A percentile compares a stretch with the other conserved stretches of the same genome.
Conservation (phyloP, 805 yeast genomes). For the Priceomyces castillae region DNA sequence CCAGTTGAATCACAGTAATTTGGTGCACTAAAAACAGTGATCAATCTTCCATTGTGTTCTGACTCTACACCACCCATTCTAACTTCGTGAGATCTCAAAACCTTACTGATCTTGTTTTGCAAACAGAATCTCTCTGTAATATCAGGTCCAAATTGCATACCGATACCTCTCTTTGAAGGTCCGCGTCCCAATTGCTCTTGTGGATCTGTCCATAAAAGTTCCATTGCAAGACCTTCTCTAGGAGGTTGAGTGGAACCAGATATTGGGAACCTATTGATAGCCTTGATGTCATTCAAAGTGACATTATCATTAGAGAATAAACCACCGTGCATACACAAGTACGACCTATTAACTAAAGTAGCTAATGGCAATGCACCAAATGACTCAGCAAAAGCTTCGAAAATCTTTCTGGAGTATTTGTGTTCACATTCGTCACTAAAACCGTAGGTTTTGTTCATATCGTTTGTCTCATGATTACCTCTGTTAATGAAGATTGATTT, state of each 20-base stretch:
- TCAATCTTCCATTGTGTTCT: conserved; percentile 82
- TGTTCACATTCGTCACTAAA: conserved; percentile 93
- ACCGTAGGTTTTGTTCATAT: conserved; percentile 95
- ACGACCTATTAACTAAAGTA: conserved; percentile 71
- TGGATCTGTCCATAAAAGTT: conserved; percentile 96
- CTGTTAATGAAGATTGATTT: conserved; percentile 70
- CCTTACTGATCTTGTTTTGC: conserved; percentile 66
- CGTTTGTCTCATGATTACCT: conserved; percentile 96
- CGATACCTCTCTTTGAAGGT: conserved; percentile 91
- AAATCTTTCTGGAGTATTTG: conserved; percentile 79
- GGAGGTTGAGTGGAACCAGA: conserved; percentile 72
- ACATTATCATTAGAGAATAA: conserved; percentile 75
- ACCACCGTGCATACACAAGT: conserved; percentile 94
- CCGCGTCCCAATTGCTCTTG: conserved; percentile 74
- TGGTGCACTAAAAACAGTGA: conserved; percentile 98
- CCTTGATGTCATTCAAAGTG: conserved; percentile 69
- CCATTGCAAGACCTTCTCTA: conserved; percentile 91
- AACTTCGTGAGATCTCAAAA: conserved; percentile 94
- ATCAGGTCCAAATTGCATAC: conserved; percentile 96
- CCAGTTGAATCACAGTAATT: conserved; percentile 94
- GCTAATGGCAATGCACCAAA: conserved; percentile 87
- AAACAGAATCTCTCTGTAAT: conserved; percentile 78
- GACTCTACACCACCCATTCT: conserved; percentile 85
- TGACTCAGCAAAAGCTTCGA: conserved; percentile 79
- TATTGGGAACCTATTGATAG: conserved; percentile 60